phyloP scores from a whole-genome alignment of 768 basidiomycete genomes.

The Lactarius psammicola region DNA sequence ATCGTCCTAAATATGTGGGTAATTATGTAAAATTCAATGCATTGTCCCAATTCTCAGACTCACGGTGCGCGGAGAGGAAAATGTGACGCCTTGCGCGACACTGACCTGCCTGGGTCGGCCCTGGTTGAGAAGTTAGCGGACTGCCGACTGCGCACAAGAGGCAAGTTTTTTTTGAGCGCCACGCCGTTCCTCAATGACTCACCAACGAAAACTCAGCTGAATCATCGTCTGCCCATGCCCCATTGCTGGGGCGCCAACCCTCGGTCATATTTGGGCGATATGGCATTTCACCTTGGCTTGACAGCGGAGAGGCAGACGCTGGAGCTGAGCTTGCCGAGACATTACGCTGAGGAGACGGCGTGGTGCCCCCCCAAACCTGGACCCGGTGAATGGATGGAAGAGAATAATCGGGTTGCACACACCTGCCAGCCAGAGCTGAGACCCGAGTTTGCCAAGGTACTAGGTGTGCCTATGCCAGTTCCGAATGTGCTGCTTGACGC shows the following conservation, averaged over 20 bases:
- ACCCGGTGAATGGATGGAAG: slow-evolving; percentile 31
- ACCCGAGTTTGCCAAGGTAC: slow-evolving; percentile 43
- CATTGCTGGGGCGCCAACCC: slow-evolving; percentile 55
- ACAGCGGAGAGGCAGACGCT: slow-evolving; percentile 49
- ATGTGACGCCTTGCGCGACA: slow-evolving; percentile 24
- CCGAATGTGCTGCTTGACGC: slow-evolving; percentile 51
- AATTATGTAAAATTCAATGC: slow-evolving; percentile 26
- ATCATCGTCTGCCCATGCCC: slow-evolving; percentile 58
- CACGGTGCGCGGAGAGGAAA: slow-evolving; percentile 26
- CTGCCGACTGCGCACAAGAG: slow-evolving; percentile 7
- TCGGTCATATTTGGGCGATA: slow-evolving; percentile 51
- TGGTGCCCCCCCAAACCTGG: slow-evolving; percentile 59
- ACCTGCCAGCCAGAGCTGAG: slow-evolving; percentile 71
- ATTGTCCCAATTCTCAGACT: slow-evolving; percentile 3
- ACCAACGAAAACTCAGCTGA: slow-evolving; percentile 49
- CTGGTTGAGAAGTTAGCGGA: slow-evolving; percentile 12
- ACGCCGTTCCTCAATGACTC: slow-evolving; percentile 29
- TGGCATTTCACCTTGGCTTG: slow-evolving; percentile 44
- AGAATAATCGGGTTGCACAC: slow-evolving; percentile 31
- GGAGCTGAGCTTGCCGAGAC: slow-evolving; percentile 60
- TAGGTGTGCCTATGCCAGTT: slow-evolving; percentile 48
- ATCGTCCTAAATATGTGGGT: slow-evolving; percentile 29
- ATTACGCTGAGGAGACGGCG: slow-evolving; percentile 54
- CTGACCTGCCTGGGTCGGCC: slow-evolving; percentile 26
- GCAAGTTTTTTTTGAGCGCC: slow-evolving; percentile 9